Evolutionary conservation across 2,329 filamentous ascomycete genomes (phyloP), one percentile per base, ranked within the genome.

Genomic region (Rhinocladiella mackenziei): DNA sequence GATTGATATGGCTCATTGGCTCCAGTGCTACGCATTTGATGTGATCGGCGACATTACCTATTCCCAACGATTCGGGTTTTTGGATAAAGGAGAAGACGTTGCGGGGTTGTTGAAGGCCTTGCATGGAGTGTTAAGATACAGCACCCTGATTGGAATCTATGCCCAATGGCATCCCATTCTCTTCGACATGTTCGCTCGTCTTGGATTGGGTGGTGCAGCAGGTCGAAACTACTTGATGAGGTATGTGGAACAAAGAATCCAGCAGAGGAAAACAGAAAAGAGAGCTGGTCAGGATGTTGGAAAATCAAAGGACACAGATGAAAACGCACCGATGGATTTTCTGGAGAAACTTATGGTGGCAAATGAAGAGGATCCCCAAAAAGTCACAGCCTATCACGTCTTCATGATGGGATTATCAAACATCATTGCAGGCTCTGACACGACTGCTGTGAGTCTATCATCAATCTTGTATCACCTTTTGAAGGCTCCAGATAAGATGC

Each of bases 21-120:
- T 89, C 45, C 85, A 89, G 58, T 89, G 81, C 60, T 89, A 86
- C 55, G 86, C 86, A 0, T 89, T 89, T 57, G 86, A 89, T 59
- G 84, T 89, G 10, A 88, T 57, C 30, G 54, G 53, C 11, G 45
- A 53, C 15, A 54, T 57, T 23, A 55, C 54, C n/a, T 57, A 54
- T 65, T 81, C 78, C 61, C 86, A 86, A 61, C 73, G 83, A 0
- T 75, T 88, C 45, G 86, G 86, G 0, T 89, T 89, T 53, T 66
- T 89, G 2, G 84, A 89, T 62, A 75, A 77, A 59, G 82, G 86
- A 38, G 74, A 81, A 58, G 86, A 89, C 51, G 78, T 89, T 9
- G 83, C 86, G 11, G 53, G 53, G 4, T 33, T 55, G 26, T 34
- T 55, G 23, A 44, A 46, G 31, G 63, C 65, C 0, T 57, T 74